These are phyloP conservation scores for Beauveria bassiana DNA, from an alignment of 2,329 filamentous ascomycete genomes.

Conservation along the genomic window DNA sequence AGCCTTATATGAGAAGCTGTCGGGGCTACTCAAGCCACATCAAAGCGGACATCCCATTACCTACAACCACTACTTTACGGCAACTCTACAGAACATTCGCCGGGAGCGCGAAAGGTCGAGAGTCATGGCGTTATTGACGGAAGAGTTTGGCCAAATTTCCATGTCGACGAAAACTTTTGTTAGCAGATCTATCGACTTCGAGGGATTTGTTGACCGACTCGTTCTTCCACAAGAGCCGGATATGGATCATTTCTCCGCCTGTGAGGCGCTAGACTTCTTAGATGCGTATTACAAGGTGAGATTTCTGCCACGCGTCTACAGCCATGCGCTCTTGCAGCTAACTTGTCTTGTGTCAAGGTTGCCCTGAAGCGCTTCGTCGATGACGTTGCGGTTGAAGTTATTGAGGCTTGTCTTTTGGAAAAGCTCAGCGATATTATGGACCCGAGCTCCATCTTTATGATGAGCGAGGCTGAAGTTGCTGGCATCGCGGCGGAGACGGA, in stretches of 20 bases:
- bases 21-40: constrained; percentile 25
- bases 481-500: constrained; percentile 18
- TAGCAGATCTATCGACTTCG: background rate
- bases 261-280: constrained; percentile 29
- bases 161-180: background rate
- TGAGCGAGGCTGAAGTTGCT: constrained; percentile 15
- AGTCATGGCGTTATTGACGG: background rate
- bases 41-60: constrained; percentile 1
- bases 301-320: background rate
- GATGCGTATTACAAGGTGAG: constrained; percentile 34
- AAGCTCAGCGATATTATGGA: constrained; percentile 16
- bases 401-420: constrained; percentile 17
- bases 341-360: constrained; percentile 10
- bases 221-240: constrained; percentile 13
- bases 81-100: background rate
- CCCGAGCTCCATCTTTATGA: constrained; percentile 14
- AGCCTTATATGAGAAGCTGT: constrained; percentile 26
- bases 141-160: background rate
- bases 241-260: constrained; percentile 23
- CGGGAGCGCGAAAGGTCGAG: background rate
- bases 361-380: constrained; percentile 17
- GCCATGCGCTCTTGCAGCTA: background rate
- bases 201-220: background rate
- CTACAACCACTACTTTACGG: constrained; percentile 2
- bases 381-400: constrained; percentile 19